These are phyloP conservation scores for Melampsora americana DNA, from an alignment of 1,284 basidiomycete species.

Conservation along the genomic window DNA sequence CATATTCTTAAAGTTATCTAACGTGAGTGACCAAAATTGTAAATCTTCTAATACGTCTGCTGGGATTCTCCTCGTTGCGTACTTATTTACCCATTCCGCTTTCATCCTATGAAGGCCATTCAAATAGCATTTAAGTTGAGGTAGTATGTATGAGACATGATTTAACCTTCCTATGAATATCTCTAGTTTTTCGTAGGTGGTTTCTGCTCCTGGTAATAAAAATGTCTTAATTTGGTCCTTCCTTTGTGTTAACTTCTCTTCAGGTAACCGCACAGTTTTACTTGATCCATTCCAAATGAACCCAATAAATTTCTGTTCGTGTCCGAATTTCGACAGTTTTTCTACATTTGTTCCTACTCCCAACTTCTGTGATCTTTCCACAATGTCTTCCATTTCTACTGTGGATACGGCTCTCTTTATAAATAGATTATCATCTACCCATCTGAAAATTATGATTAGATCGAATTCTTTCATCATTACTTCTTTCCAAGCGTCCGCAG, in stretches of 20 bases:
- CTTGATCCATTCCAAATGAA: not conserved
- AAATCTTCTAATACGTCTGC: not conserved
- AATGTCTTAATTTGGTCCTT: not conserved
- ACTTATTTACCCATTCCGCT: not conserved
- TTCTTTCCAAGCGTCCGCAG: not conserved
- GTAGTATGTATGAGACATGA: slow-evolving; percentile 8
- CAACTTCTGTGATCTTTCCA: not conserved
- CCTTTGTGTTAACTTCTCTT: not conserved
- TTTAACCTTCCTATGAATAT: not conserved
- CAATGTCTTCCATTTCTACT: not conserved
- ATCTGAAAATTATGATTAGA: no score
- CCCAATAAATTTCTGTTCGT: no score
- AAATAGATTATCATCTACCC: no score
- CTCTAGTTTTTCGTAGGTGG: not conserved
- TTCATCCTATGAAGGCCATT: not conserved
- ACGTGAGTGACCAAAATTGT: not conserved
- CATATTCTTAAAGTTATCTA: not conserved
- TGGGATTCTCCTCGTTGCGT: not conserved
- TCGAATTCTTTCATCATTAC: not conserved
- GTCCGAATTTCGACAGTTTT: not conserved
- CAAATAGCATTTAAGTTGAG: no score
- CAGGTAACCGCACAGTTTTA: not conserved
- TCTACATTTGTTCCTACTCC: not conserved
- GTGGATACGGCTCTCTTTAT: not conserved
- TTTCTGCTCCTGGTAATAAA: not conserved